phyloP scores from a whole-genome alignment of 2,329 filamentous ascomycete genomes.

The Corynespora cassiicola region DNA sequence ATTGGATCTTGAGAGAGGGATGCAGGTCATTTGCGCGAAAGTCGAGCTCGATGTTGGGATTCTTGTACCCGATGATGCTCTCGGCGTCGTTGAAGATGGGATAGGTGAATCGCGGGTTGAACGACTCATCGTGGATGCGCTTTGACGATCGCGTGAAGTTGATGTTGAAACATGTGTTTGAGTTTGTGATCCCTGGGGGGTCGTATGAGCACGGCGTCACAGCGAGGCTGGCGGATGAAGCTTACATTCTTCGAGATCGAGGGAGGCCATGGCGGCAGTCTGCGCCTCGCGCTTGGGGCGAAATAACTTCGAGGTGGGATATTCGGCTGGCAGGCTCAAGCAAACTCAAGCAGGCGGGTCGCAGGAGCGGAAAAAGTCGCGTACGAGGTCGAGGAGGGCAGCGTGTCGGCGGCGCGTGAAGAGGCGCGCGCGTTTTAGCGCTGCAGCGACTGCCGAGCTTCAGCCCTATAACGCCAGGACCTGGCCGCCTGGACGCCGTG shows the following conservation, averaged over 20 bases:
- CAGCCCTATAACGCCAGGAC: too few relatives aligned
- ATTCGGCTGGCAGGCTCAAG: too few relatives aligned
- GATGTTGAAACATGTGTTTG: conserved; percentile 47
- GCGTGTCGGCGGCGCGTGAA: too few relatives aligned
- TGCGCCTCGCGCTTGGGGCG: neutral
- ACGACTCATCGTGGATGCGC: conserved; percentile 64
- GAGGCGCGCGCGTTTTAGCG: too few relatives aligned
- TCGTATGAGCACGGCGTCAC: conserved; percentile 15
- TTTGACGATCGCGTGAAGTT: conserved; percentile 41
- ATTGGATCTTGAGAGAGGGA: conserved; percentile 75
- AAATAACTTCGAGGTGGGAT: too few relatives aligned
- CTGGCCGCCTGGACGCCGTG: neutral
- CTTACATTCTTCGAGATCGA: conserved; percentile 44
- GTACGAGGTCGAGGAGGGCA: too few relatives aligned
- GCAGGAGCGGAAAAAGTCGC: too few relatives aligned
- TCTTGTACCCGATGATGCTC: conserved; percentile 87
- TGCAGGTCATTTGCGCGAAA: conserved; percentile 77
- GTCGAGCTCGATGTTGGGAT: conserved; percentile 76
- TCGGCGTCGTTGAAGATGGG: conserved; percentile 94
- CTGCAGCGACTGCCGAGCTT: too few relatives aligned
- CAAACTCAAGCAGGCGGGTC: too few relatives aligned
- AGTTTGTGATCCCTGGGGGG: conserved; percentile 36
- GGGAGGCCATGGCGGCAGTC: conserved; percentile 11
- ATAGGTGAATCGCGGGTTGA: conserved; percentile 89
- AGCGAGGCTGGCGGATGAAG: neutral